Evolutionary conservation across 2,329 filamentous ascomycete species (phyloP).

Genomic region (Apiospora marii): DNA sequence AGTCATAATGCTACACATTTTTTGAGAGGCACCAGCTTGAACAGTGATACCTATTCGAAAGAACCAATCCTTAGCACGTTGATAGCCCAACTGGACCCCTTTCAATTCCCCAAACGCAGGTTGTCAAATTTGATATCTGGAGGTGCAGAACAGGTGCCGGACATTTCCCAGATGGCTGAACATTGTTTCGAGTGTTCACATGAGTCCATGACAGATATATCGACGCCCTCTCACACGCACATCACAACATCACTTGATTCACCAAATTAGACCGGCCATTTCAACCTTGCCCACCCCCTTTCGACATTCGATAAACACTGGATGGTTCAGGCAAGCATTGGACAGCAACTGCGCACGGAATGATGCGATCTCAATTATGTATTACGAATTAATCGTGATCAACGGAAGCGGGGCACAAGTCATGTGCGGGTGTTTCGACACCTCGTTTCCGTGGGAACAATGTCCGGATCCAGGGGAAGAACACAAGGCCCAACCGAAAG

Average conservation of each 20-base stretch:
- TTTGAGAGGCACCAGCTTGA: neutral
- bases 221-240: too few relatives aligned
- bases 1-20: neutral
- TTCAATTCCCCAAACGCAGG: too few relatives aligned
- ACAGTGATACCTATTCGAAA: neutral
- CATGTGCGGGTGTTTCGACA: neutral
- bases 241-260: neutral
- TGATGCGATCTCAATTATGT: slow-evolving; percentile 12
- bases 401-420: neutral
- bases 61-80: too few relatives aligned
- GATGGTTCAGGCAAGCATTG: neutral
- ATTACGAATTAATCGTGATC: slow-evolving; percentile 18
- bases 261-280: neutral
- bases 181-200: neutral
- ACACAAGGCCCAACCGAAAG: neutral
- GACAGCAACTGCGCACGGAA: neutral
- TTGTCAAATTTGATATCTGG: too few relatives aligned
- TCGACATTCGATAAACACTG: neutral
- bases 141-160: too few relatives aligned
- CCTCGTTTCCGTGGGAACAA: neutral
- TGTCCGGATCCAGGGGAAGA: neutral
- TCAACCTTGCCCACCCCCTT: neutral
- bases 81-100: too few relatives aligned
- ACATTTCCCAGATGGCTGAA: neutral
- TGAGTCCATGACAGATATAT: neutral